phyloP scores from a whole-genome alignment of 441 rosid genomes.

The Rhodomyrtus psidioides region DNA sequence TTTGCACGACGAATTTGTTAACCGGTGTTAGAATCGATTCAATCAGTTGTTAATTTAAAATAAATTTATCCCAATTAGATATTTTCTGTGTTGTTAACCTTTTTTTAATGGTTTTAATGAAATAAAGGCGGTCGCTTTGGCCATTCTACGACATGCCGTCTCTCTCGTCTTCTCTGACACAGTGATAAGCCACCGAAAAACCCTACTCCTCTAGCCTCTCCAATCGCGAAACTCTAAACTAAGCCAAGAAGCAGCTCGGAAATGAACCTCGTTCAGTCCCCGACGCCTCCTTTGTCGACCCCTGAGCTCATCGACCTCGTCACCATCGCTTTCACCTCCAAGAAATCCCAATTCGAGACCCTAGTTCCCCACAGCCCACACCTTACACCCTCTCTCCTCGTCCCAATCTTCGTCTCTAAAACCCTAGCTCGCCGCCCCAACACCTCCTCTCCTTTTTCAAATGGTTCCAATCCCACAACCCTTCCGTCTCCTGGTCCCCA shows the following conservation, averaged over 20 bases:
- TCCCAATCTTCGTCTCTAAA: slow-evolving; percentile 42
- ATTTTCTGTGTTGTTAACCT: fast-evolving
- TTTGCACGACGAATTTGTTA: background rate
- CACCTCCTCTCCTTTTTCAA: slow-evolving; percentile 42
- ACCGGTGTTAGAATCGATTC: background rate
- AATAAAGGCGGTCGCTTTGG: too few relatives aligned
- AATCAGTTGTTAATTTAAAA: background rate
- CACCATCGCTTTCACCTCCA: slow-evolving; percentile 19
- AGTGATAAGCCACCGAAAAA: background rate
- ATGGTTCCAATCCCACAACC: slow-evolving; percentile 40
- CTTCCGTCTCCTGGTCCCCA: slow-evolving; percentile 22
- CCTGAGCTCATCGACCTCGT: background rate
- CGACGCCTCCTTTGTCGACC: background rate
- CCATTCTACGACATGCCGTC: background rate
- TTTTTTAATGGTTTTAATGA: too few relatives aligned
- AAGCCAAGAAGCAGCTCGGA: background rate
- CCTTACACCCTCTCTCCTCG: slow-evolving; percentile 39
- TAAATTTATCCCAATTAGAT: too few relatives aligned
- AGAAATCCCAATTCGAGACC: slow-evolving; percentile 16
- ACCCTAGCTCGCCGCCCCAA: slow-evolving; percentile 29
- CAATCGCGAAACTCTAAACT: background rate
- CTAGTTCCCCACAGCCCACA: slow-evolving; percentile 37
- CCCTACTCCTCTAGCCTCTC: background rate
- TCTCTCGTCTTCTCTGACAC: background rate
- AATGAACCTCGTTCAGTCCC: background rate